Evolutionary conservation across 2,329 filamentous ascomycete genomes (phyloP), one percentile per base, ranked within the genome.

Genomic region (Claviceps arundinis): DNA sequence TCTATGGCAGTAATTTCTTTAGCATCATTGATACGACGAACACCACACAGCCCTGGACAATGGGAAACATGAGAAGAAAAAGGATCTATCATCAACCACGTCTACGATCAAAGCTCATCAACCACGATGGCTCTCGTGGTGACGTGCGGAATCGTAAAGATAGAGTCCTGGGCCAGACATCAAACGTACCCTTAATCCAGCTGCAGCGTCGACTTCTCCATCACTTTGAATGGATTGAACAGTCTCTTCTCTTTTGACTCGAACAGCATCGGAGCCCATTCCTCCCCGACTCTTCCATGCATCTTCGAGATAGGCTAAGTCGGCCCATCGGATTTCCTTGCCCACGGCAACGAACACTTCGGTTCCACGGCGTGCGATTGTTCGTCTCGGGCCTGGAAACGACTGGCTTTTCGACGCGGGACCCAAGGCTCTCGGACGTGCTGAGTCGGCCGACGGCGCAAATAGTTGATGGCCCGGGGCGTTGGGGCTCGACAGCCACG

Each of bases 271-370:
- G 16, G 64, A 62, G 47, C 64, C 63, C 42, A 62, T 54, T 37
- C 64, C 64, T 42, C 62, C 62, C 30, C 62, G 61, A 8, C 58
- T 43, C 49, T 63, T 60, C 34, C 68, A 71, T 48, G 63, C 65
- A 55, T 82, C 86, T 71, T 94, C 95, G 62, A 97, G 67, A 54
- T 84, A 80, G 50, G 82, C 80, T 52, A 98, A 70, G 68, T 95
- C 88, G 9, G 87, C 84, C 89, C 93, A 98, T 66, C 90, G 79
- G 55, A 98, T 85, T 67, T 97, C 88, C 60, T 85, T 90, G 48
- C 90, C 90, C 42, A 86, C 83, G 19, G 89, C 90, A 13, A 89
- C 82, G 64, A 97, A 97, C 9, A 97, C 73, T 62, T 98, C 90
- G 1, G 87, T 89, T 16, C 87, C 89, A 54, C 91, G 77, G 48